These are phyloP conservation scores for Guillardia theta DNA, from an alignment of 78 protist genomes.

Conservation along the genomic window DNA sequence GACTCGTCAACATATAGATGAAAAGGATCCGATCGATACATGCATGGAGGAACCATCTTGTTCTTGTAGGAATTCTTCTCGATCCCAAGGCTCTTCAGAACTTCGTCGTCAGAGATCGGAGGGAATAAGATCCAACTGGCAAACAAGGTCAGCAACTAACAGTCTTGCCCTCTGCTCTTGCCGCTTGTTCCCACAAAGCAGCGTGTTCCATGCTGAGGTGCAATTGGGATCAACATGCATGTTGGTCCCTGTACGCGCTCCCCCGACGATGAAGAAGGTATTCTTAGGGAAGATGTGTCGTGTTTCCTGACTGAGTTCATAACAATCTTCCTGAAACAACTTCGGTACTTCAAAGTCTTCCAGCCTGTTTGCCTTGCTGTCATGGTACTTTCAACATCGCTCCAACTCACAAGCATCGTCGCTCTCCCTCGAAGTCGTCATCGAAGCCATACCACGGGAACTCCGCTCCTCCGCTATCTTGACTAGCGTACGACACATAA, in stretches of 20 bases:
- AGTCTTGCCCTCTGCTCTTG: neutral
- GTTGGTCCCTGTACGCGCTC: constrained; percentile 12
- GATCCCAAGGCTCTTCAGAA: neutral
- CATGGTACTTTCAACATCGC: neutral
- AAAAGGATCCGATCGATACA: no score
- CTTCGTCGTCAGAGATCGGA: neutral
- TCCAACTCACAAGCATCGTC: neutral
- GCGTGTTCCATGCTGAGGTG: constrained; percentile 38
- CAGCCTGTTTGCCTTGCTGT: neutral
- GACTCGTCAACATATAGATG: neutral
- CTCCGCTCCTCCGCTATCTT: constrained; percentile 6
- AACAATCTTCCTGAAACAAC: neutral
- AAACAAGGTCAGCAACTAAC: no score
- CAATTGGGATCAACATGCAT: neutral
- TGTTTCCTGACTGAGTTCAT: neutral
- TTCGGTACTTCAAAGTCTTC: neutral
- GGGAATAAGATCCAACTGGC: neutral
- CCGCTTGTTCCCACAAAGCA: constrained; percentile 1
- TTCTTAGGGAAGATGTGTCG: neutral
- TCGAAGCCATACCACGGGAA: constrained; percentile 13
- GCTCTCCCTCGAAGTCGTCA: neutral
- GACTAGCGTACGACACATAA: neutral
- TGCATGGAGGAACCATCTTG: neutral
- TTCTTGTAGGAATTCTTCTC: neutral
- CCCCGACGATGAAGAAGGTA: constrained; percentile 15